Base-by-base conservation (phyloP, 352 stramenopile genomes). In the Achlya hypogyna region DNA sequence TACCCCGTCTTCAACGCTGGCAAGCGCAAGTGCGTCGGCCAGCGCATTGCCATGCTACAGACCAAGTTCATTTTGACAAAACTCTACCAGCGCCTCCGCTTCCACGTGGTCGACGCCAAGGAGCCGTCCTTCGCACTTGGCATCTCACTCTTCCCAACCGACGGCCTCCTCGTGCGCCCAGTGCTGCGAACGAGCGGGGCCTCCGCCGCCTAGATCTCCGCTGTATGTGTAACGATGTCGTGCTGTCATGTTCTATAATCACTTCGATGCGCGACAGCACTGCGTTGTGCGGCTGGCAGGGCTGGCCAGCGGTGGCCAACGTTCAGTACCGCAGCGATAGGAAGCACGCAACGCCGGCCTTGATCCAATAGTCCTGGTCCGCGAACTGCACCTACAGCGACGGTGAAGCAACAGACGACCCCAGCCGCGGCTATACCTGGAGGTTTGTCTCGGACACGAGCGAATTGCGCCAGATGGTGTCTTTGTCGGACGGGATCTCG, bases 311-410 rank as follows among this genome's bases (percentile, higher is more conserved):
- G 34, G 34, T 42, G 34, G 34, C 34, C 34, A 42, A 16, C 6
- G 34, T 42, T 79, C 91, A 98, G 63, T 97, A 98, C 68, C 90
- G 82, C 42, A 98, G 79, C 25, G 89, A 96, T 40, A 93, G 78
- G 69, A 98, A 98, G 59, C 84, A 87, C 27, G 93, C 95, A 0
- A 98, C 95, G n/a, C 95, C 95, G 5, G 91, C 95, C 63, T 97
- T 97, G 69, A 98, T 98, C 88, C 92, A 98, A 65, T 96, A 95
- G 68, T 97, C 88, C 72, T 97, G 88, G 69, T 98, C 94, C 0
- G 84, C 85, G 34, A 95, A 89, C 45, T 89, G 85, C 67, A 93
- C 49, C 49, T 56, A 56, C 2, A 32, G 6, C 34, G 34, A 6
- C 34, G 38, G 2, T 45, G 38, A 3, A 9, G 38, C 2, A 45